A percentile compares a stretch with the other conserved stretches of the same genome.
phyloP scores from a whole-genome alignment of 2,329 filamentous ascomycete genomes.

The Incumbomyces lentus region DNA sequence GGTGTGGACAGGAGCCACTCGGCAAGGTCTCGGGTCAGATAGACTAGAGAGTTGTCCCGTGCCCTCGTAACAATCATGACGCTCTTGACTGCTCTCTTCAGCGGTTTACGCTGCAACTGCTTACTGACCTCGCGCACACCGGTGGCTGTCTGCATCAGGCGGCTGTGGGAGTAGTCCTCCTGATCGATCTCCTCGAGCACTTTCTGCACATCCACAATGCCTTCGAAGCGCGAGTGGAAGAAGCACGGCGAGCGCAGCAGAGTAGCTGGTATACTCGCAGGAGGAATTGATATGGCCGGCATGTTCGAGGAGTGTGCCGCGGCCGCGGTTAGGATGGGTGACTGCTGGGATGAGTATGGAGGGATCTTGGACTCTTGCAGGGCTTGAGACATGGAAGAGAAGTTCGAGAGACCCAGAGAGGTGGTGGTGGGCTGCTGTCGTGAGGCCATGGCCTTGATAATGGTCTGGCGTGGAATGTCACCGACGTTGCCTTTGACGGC shows the following conservation, averaged over 20 bases:
- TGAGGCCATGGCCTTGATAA: constrained; percentile 71
- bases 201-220: constrained; percentile 87
- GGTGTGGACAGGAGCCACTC: constrained; percentile 83
- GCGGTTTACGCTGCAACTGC: constrained; percentile 82
- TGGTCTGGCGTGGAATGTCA: constrained; percentile 64
- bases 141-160: constrained; percentile 88
- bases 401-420: constrained; percentile 6
- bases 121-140: constrained; percentile 92
- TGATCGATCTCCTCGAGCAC: constrained; percentile 90
- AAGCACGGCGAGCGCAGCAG: constrained; percentile 87
- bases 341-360: constrained; percentile 20
- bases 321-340: constrained; percentile 42
- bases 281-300: constrained; percentile 35
- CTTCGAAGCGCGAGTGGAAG: constrained; percentile 94
- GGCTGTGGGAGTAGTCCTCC: constrained; percentile 79
- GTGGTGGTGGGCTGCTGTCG: constrained; percentile 42
- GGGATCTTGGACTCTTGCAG: constrained; percentile 18
- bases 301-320: constrained; percentile 44
- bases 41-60: constrained; percentile 83
- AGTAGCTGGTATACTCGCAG: constrained; percentile 40
- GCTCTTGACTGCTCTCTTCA: constrained; percentile 82
- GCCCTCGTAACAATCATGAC: constrained; percentile 99
- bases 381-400: constrained; percentile 8
- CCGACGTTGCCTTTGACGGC: constrained; percentile 39
- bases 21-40: constrained; percentile 75